Evolutionary conservation across 208 protist genomes (phyloP).

Genomic region (Trypanosoma rangeli): DNA sequence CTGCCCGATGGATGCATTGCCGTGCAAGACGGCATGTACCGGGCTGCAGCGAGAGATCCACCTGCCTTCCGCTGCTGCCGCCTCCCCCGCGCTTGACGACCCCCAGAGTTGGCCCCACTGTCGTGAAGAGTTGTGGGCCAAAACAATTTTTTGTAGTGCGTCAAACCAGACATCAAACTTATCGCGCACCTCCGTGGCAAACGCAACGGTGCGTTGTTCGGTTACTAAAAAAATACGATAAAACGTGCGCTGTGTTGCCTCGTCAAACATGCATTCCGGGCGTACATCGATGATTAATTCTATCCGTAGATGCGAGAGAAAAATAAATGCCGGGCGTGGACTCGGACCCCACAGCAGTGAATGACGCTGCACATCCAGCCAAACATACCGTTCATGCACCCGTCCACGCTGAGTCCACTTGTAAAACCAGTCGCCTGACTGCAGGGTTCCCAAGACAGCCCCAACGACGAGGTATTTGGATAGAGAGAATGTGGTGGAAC

Average conservation of each 20-base stretch:
- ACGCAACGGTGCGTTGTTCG: constrained; percentile 38
- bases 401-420: constrained; percentile 69
- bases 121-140: constrained; percentile 21
- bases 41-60: constrained; percentile 64
- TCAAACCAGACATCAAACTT: constrained; percentile 84
- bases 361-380: constrained; percentile 62
- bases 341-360: constrained; percentile 59
- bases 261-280: constrained; percentile 59
- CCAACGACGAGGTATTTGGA: background rate
- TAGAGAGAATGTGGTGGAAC: background rate
- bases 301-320: constrained; percentile 55
- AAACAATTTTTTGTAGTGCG: constrained; percentile 51
- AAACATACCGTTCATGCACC: constrained; percentile 71
- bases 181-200: constrained; percentile 69
- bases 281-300: constrained; percentile 43
- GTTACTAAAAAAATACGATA: constrained; percentile 63
- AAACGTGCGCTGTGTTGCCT: constrained; percentile 42
- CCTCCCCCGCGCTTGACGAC: constrained; percentile 24
- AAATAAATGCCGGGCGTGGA: constrained; percentile 34
- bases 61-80: constrained; percentile 26
- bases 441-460: constrained; percentile 33
- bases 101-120: constrained; percentile 41
- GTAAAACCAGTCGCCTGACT: constrained; percentile 76
- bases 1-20: background rate
- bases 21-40: constrained; percentile 42